phyloP scores from a whole-genome alignment of 2,329 filamentous ascomycete genomes.

The Diaporthe velutina region DNA sequence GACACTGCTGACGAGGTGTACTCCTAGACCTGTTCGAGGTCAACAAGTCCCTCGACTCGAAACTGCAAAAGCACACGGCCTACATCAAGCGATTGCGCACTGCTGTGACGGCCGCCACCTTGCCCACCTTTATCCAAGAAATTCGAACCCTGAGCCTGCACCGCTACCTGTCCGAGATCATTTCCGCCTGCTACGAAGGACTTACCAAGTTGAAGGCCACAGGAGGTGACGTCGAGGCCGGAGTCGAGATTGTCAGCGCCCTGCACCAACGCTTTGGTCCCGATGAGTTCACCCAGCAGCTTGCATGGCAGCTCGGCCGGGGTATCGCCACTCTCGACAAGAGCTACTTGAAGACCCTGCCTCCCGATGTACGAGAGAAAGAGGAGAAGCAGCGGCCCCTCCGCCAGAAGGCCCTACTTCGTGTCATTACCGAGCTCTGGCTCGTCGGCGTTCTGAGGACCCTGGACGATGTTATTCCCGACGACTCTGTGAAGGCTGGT shows the following conservation, averaged over 20 bases:
- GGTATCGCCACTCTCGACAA: conserved; percentile 94
- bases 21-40: conserved; percentile 80
- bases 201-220: conserved; percentile 87
- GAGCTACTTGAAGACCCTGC: conserved; percentile 80
- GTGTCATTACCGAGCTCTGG: conserved; percentile 96
- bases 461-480: conserved; percentile 75
- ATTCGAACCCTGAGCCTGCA: conserved; percentile 91
- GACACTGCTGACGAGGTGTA: conserved; percentile 22
- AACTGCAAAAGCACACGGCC: conserved; percentile 97
- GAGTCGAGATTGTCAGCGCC: conserved; percentile 94
- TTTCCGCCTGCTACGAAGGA: conserved; percentile 95
- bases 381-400: conserved; percentile 95
- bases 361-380: conserved; percentile 87
- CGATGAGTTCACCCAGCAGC: conserved; percentile 87
- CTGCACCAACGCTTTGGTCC: conserved; percentile 95
- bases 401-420: conserved; percentile 86
- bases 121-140: conserved; percentile 88
- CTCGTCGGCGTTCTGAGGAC: conserved; percentile 89
- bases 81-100: conserved; percentile 97
- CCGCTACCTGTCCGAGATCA: conserved; percentile 97
- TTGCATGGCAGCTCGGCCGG: conserved; percentile 93
- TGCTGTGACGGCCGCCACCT: conserved; percentile 83
- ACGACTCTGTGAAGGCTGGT: conserved; percentile 72
- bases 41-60: conserved; percentile 87
- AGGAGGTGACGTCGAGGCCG: conserved; percentile 90